Conservation (phyloP, 1,284 basidiomycete genomes). For the Ceratobasidium sp. region DNA sequence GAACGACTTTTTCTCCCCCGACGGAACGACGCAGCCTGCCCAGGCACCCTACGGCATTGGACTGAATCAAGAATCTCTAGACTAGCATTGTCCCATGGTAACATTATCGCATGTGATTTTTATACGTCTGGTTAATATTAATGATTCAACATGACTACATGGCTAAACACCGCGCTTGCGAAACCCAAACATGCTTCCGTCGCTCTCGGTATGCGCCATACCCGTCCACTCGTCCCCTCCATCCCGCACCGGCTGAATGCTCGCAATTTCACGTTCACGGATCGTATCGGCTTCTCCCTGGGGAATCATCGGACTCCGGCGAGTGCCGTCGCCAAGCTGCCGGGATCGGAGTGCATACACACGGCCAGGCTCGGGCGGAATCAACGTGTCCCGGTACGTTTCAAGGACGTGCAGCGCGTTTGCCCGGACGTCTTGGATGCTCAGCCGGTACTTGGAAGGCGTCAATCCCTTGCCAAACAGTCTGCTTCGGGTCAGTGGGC, state of each 20-base stretch:
- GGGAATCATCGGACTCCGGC: conserved; percentile 30
- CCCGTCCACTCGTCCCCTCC: background rate
- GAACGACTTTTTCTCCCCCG: conserved; percentile 72
- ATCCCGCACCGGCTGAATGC: background rate
- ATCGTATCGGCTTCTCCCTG: background rate
- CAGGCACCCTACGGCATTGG: conserved; percentile 27
- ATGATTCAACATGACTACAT: conserved; percentile 4
- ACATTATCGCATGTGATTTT: conserved; percentile 11
- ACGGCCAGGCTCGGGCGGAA: conserved; percentile 20
- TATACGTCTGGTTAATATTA: conserved; percentile 37
- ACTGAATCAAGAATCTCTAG: conserved; percentile 18
- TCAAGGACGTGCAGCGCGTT: conserved; percentile 50
- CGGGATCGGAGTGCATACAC: conserved; percentile 34
- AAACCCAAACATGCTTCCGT: conserved; percentile 33
- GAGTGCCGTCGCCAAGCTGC: conserved; percentile 14
- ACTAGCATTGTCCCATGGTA: conserved; percentile 14
- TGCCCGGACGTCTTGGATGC: conserved; percentile 53
- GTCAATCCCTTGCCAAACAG: conserved; percentile 73
- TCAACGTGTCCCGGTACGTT: conserved; percentile 21
- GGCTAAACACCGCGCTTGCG: background rate
- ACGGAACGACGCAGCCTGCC: conserved; percentile 48
- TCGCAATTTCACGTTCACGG: background rate
- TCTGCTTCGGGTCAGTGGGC: conserved; percentile 19
- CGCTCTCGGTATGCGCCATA: conserved; percentile 16
- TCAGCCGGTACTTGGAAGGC: conserved; percentile 69